Conservation (phyloP, 495 filamentous ascomycete species). For the Lindgomyces ingoldianus region DNA sequence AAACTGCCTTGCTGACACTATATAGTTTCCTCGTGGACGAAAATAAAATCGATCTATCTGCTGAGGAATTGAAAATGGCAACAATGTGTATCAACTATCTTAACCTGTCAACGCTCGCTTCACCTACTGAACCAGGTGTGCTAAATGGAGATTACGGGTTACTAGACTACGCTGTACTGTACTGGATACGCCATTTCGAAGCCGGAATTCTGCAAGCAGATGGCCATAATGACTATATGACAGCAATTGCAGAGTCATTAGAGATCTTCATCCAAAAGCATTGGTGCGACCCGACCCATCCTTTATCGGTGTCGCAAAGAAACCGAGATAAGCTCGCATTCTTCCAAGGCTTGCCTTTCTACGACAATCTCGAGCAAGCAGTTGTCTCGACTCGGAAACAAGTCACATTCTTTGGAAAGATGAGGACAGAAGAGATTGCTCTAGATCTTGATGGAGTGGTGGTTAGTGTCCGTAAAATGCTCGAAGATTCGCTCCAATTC, state of each 20-base stretch:
- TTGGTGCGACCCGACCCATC: background rate
- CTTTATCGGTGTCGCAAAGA: background rate
- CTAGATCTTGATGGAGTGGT: conserved; percentile 8
- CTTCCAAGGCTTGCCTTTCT: background rate
- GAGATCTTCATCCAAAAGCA: conserved; percentile 12
- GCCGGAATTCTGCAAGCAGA: background rate
- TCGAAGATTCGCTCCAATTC: conserved; percentile 1
- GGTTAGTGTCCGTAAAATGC: background rate
- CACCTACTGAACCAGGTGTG: background rate
- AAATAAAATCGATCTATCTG: background rate
- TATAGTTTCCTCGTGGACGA: conserved; percentile 9
- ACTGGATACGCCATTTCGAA: conserved; percentile 21
- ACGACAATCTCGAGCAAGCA: background rate
- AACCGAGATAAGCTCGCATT: background rate
- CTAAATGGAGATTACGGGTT: conserved; percentile 15
- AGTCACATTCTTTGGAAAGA: conserved; percentile 7
- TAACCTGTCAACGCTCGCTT: background rate
- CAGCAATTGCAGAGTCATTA: conserved; percentile 1
- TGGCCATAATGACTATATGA: background rate
- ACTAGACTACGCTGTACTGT: conserved; percentile 15
- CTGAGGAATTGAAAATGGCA: conserved; percentile 17
- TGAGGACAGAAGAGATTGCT: background rate
- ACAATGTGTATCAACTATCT: conserved; percentile 17
- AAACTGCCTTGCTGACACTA: background rate
- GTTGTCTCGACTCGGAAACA: conserved; percentile 7